Conservation (phyloP, 345 rosid genomes). For the Hypericum perforatum region DNA sequence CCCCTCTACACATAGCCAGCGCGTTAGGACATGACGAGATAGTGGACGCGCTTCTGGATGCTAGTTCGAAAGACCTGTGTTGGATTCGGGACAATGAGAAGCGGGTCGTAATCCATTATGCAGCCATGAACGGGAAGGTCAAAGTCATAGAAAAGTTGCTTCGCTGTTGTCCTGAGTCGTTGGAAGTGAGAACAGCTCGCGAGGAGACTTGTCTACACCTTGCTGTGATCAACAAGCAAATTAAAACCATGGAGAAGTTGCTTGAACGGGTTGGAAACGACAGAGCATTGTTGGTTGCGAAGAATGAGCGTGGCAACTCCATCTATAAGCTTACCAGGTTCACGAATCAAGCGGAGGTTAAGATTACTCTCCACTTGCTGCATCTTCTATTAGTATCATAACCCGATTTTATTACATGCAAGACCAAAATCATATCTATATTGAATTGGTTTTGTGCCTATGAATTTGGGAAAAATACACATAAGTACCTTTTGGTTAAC, state of each 20-base stretch:
- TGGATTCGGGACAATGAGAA: slow-evolving; percentile 5
- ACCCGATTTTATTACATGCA: no score
- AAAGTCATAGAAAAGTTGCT: not conserved
- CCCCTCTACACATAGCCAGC: slow-evolving; percentile 13
- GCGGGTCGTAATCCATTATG: slow-evolving; percentile 3
- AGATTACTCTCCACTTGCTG: no score
- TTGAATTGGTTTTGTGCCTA: no score
- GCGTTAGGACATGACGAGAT: slow-evolving; percentile 9
- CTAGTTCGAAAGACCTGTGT: not conserved
- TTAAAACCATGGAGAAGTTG: slow-evolving; percentile 2
- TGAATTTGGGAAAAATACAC: no score
- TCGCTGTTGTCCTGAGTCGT: not conserved
- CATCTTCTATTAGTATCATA: no score
- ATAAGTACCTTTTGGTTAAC: no score
- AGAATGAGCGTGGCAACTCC: slow-evolving; percentile 4
- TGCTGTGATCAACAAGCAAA: slow-evolving; percentile 14
- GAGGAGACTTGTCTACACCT: slow-evolving; percentile 13
- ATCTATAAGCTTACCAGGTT: slow-evolving; percentile 7
- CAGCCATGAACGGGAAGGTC: slow-evolving; percentile 14
- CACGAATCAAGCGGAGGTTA: slow-evolving; percentile 3
- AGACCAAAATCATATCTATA: no score
- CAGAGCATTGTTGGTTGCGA: not conserved
- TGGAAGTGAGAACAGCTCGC: not conserved
- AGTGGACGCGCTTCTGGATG: slow-evolving; percentile 6
- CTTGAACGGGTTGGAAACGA: not conserved